Percentiles rank a stretch among this genome's conserved stretches.
Conservation (phyloP, 2,329 filamentous ascomycete genomes). For the Hypoxylon sp. region DNA sequence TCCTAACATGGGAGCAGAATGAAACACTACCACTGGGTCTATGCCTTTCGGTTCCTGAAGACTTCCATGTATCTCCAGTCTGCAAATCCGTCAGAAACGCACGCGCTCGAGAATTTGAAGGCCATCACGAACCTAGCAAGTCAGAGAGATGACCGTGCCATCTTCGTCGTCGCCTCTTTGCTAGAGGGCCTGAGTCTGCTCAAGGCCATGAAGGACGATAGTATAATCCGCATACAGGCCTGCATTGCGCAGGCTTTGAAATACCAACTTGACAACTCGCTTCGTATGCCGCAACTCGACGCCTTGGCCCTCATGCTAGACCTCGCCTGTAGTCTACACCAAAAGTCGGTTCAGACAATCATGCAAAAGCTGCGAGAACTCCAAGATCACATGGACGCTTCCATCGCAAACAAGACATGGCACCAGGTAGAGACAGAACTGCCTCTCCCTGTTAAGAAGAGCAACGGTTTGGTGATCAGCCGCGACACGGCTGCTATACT, state of each 20-base stretch:
- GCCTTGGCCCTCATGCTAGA: constrained; percentile 73
- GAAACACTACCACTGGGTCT: constrained; percentile 76
- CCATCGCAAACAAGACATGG: constrained; percentile 56
- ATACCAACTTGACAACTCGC: constrained; percentile 71
- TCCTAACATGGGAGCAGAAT: constrained; percentile 49
- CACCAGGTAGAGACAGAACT: constrained; percentile 57
- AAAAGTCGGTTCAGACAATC: constrained; percentile 65
- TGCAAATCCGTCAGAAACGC: constrained; percentile 65
- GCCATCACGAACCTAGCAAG: constrained; percentile 67
- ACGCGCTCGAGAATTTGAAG: constrained; percentile 73
- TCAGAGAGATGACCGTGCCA: constrained; percentile 66
- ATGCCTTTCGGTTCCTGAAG: constrained; percentile 78
- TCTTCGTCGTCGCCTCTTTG: constrained; percentile 70
- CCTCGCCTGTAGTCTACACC: constrained; percentile 72
- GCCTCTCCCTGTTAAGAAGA: constrained; percentile 63
- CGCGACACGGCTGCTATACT: constrained; percentile 64
- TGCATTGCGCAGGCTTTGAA: constrained; percentile 78
- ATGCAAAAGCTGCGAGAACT: constrained; percentile 67
- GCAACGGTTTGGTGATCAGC: constrained; percentile 60
- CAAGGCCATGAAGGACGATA: constrained; percentile 68
- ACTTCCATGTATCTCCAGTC: constrained; percentile 72
- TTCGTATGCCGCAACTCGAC: constrained; percentile 71
- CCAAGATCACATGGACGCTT: constrained; percentile 68
- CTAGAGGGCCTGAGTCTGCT: constrained; percentile 76
- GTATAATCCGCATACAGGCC: constrained; percentile 73